Evolutionary conservation across 805 yeast genomes (phyloP).

Genomic region (Metschnikowia dekortorum): DNA sequence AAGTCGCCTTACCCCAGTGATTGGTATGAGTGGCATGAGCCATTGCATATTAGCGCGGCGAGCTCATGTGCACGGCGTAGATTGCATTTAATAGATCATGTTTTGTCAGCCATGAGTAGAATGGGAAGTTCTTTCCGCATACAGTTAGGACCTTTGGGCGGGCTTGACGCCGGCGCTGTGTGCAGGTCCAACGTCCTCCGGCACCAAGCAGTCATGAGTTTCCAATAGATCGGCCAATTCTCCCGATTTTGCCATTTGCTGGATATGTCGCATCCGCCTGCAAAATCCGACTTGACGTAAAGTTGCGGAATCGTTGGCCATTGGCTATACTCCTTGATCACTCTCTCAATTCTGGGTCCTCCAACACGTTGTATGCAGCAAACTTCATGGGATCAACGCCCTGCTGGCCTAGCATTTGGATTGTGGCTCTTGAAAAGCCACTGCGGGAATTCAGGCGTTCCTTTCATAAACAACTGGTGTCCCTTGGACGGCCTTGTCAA

Average conservation of each 20-base stretch:
- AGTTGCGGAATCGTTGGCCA: constrained; percentile 99
- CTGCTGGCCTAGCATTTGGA: constrained; percentile 88
- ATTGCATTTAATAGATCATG: not conserved
- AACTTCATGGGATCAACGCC: constrained; percentile 96
- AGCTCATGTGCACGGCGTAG: no score
- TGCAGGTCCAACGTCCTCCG: constrained; percentile 58
- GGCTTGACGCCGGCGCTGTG: constrained; percentile 33
- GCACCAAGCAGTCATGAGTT: constrained; percentile 69
- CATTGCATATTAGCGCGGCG: no score
- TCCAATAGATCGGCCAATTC: constrained; percentile 84
- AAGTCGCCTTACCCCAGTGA: no score
- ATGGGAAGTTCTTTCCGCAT: not conserved
- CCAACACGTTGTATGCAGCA: constrained; percentile 95
- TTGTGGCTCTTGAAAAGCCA: constrained; percentile 96
- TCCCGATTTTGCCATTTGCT: constrained; percentile 85
- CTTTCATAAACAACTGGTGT: constrained; percentile 98
- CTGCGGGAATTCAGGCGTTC: constrained; percentile 95
- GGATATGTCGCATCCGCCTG: constrained; percentile 98
- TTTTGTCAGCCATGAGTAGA: not conserved
- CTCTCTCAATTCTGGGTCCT: constrained; percentile 88
- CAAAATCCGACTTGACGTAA: constrained; percentile 83
- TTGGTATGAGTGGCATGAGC: no score
- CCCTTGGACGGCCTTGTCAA: constrained; percentile 76
- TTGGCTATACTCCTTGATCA: constrained; percentile 94
- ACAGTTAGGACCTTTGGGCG: constrained; percentile 24